Conservation (phyloP, 331 rosid species). For the Arachis monticola region DNA sequence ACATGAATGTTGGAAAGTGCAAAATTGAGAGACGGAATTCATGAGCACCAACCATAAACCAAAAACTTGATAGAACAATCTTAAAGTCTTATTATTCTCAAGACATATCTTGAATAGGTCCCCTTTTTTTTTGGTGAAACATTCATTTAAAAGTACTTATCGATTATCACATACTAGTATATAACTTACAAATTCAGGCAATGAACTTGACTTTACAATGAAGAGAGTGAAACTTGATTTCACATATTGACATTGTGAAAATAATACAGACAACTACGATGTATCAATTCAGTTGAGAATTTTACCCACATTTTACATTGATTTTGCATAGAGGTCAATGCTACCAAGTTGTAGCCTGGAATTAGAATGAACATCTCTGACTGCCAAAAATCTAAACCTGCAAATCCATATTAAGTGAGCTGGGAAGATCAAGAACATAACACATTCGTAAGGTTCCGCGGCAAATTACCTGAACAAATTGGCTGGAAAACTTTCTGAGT, state of each 20-base stretch:
- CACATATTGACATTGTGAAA: background rate
- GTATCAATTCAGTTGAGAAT: background rate
- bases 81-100: too few relatives aligned
- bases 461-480: constrained; percentile 67
- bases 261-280: background rate
- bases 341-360: constrained; percentile 86
- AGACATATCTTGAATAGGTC: too few relatives aligned
- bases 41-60: too few relatives aligned
- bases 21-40: too few relatives aligned
- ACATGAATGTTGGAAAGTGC: too few relatives aligned
- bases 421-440: constrained; percentile 1
- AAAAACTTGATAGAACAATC: too few relatives aligned
- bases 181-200: too few relatives aligned
- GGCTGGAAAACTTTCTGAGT: constrained; percentile 48
- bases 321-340: constrained; percentile 73
- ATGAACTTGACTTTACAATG: background rate
- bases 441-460: background rate
- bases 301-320: constrained; percentile 28
- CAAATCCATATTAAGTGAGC: constrained; percentile 24
- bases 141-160: too few relatives aligned
- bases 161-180: too few relatives aligned
- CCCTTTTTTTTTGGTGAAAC: too few relatives aligned
- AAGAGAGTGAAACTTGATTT: constrained; percentile 3
- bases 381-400: constrained; percentile 85
- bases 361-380: constrained; percentile 56